Percentiles rank a stretch among this genome's conserved stretches.
Conservation (phyloP, 2,329 filamentous ascomycete species). For the Colletotrichum tropicale region DNA sequence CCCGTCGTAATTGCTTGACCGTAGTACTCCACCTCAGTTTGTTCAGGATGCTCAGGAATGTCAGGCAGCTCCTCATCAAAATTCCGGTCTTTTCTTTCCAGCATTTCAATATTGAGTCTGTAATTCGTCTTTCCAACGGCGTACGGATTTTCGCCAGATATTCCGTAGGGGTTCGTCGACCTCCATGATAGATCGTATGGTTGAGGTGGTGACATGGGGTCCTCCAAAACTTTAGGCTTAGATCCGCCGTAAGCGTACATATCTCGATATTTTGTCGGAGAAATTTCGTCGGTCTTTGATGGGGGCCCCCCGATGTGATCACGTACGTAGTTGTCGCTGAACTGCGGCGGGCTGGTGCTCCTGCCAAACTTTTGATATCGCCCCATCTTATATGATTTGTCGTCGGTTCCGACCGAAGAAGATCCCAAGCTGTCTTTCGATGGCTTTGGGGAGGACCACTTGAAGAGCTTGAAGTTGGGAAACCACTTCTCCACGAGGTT, state of each 20-base stretch:
- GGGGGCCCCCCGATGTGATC: background rate
- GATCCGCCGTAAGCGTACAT: background rate
- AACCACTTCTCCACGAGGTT: conserved; percentile 15
- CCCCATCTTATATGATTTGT: background rate
- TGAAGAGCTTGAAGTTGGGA: background rate
- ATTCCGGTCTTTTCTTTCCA: background rate
- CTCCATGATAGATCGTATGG: conserved; percentile 12
- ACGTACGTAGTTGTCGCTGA: conserved; percentile 12
- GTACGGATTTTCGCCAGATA: background rate
- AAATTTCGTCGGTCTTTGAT: background rate
- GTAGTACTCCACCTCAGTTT: background rate
- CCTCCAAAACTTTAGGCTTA: background rate
- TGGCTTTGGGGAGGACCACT: background rate
- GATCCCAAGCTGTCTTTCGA: background rate
- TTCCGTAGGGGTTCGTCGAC: conserved; percentile 5
- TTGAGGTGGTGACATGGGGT: background rate
- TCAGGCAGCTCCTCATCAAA: background rate
- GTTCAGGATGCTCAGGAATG: background rate
- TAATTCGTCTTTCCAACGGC: conserved; percentile 9
- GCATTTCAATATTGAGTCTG: conserved; percentile 3
- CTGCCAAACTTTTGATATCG: conserved; percentile 1
- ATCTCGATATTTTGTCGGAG: background rate
- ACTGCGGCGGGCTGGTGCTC: background rate
- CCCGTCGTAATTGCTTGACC: background rate
- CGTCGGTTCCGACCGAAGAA: background rate